Conservation (phyloP, 2,329 filamentous ascomycete genomes). For the Hypomyces perniciosus region DNA sequence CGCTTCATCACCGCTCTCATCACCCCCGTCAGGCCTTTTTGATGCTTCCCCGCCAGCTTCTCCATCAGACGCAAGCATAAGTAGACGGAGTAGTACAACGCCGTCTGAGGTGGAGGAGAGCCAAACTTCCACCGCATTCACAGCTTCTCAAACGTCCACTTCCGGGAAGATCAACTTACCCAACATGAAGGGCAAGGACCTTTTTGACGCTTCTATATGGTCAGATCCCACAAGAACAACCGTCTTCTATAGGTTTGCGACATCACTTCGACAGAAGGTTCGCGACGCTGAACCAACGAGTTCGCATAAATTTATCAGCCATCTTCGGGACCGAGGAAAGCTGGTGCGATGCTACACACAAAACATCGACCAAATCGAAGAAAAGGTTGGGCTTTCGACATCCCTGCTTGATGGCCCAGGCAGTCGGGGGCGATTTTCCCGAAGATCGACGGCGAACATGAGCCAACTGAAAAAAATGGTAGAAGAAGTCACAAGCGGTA, state of each 20-base stretch:
- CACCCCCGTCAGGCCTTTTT: conserved; percentile 47
- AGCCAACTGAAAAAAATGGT: conserved; percentile 33
- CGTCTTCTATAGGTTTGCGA: conserved; percentile 67
- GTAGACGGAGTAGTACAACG: conserved; percentile 31
- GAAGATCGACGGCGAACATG: conserved; percentile 34
- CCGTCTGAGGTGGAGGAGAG: conserved; percentile 42
- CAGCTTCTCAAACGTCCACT: conserved; percentile 33
- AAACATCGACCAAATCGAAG: conserved; percentile 69
- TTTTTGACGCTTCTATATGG: conserved; percentile 68
- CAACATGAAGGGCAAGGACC: conserved; percentile 63
- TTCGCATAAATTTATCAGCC: conserved; percentile 63
- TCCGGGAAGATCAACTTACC: conserved; percentile 37
- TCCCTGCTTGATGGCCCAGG: conserved; percentile 57
- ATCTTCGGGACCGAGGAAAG: conserved; percentile 60
- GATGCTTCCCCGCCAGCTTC: conserved; percentile 41
- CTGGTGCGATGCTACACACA: conserved; percentile 69
- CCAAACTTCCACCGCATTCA: conserved; percentile 34
- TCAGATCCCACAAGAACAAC: conserved; percentile 61
- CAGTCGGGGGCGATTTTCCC: conserved; percentile 53
- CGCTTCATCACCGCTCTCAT: conserved; percentile 52
- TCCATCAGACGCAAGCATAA: conserved; percentile 31
- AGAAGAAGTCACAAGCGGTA: conserved; percentile 24
- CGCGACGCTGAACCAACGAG: conserved; percentile 56
- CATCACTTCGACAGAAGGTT: conserved; percentile 59
- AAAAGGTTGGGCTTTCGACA: conserved; percentile 61